Conservation (phyloP, 345 rosid genomes). For the Acer campestre region DNA sequence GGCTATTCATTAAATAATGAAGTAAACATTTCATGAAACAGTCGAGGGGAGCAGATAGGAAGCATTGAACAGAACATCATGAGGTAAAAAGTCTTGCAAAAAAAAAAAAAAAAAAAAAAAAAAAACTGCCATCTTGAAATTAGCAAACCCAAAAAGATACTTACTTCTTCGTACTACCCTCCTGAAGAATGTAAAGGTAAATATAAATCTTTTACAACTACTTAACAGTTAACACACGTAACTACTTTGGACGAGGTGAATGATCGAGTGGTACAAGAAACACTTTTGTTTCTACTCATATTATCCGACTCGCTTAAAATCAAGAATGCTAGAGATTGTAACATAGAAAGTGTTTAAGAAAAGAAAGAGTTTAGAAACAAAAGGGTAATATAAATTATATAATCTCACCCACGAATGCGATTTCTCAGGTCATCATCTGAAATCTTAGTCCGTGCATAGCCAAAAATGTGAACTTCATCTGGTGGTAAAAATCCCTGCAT, state of each 20-base stretch:
- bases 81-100: background rate
- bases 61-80: conserved; percentile 1
- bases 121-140: background rate
- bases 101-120: background rate
- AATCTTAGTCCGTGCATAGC: conserved; percentile 91
- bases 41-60: background rate
- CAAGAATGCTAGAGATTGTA: background rate
- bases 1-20: conserved; percentile 7
- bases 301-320: background rate
- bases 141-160: background rate
- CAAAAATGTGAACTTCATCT: conserved; percentile 87
- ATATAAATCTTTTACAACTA: background rate
- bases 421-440: conserved; percentile 71
- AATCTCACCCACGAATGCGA: conserved; percentile 70
- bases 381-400: background rate
- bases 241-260: background rate
- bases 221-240: background rate
- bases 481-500: conserved; percentile 80
- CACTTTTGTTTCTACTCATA: background rate
- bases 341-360: background rate
- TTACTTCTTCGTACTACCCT: background rate
- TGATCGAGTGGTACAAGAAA: background rate
- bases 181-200: background rate
- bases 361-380: background rate
- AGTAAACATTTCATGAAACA: conserved; percentile 8